These are phyloP conservation scores for Magnaporthales sp. DNA, from an alignment of 2,329 filamentous ascomycete genomes.

Conservation along the genomic window DNA sequence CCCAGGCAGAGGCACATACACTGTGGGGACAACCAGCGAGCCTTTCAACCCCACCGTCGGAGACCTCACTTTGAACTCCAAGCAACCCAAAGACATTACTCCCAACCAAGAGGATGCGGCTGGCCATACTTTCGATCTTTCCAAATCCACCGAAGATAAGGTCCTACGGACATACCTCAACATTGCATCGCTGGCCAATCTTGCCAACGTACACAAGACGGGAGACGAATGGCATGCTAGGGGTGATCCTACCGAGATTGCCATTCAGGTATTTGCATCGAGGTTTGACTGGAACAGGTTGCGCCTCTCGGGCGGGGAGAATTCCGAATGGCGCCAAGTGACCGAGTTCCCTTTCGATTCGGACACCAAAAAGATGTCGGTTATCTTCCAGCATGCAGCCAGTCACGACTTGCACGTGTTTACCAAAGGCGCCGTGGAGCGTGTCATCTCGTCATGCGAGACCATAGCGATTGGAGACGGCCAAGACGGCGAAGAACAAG, in stretches of 20 bases:
- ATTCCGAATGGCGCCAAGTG: conserved; percentile 34
- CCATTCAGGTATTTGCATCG: conserved; percentile 58
- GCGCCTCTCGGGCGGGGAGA: conserved; percentile 34
- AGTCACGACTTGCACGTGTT: conserved; percentile 18
- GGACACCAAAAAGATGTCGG: conserved; percentile 58
- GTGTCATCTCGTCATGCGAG: conserved; percentile 45
- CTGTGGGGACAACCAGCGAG: conserved; percentile 39
- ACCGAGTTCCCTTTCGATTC: conserved; percentile 59
- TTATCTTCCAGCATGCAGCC: conserved; percentile 39
- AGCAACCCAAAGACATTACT: conserved; percentile 19
- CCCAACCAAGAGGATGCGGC: neutral
- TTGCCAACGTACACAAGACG: conserved; percentile 45
- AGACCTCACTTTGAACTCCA: conserved; percentile 2
- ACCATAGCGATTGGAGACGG: conserved; percentile 23
- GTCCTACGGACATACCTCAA: conserved; percentile 23
- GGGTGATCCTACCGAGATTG: conserved; percentile 58
- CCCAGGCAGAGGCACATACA: conserved; percentile 47
- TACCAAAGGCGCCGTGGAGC: conserved; percentile 52
- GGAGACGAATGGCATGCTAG: conserved; percentile 43
- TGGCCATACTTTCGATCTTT: neutral
- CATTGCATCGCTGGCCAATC: conserved; percentile 50
- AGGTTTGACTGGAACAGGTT: conserved; percentile 50
- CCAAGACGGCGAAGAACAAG: neutral
- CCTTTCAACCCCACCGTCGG: conserved; percentile 7
- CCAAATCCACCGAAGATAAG: neutral